phyloP scores from a whole-genome alignment of 2,329 filamentous ascomycete species.

The Fusarium pseudocircinatum region DNA sequence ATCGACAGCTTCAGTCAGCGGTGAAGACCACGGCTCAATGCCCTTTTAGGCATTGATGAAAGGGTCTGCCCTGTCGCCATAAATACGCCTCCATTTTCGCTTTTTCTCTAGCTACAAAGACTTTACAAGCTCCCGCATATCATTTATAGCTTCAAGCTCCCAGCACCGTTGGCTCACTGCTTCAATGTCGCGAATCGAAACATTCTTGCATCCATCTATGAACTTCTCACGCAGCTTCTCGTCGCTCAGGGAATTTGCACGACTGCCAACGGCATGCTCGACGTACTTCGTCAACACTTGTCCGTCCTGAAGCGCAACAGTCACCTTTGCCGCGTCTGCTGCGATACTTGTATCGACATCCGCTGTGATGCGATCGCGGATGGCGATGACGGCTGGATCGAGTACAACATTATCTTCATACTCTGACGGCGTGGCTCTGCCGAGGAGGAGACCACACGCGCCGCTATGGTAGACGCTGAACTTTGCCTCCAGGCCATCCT shows the following conservation, averaged over 20 bases:
- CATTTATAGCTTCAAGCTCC: neutral
- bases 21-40: no score
- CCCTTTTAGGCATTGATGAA: no score
- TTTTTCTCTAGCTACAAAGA: neutral
- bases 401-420: neutral
- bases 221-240: neutral
- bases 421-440: neutral
- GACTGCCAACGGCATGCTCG: neutral
- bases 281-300: neutral
- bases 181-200: neutral
- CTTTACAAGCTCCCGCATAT: neutral
- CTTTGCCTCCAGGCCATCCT: neutral
- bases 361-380: neutral
- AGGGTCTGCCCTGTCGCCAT: neutral
- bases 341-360: neutral
- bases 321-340: neutral
- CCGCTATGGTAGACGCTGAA: conserved; percentile 12
- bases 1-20: neutral
- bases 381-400: neutral
- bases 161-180: neutral
- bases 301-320: fast-evolving
- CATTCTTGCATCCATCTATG: neutral
- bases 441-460: neutral
- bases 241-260: neutral
- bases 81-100: neutral